Evolutionary conservation across 495 filamentous ascomycete genomes (phyloP), one percentile per base, ranked within the genome.

Genomic region (Penicillium crystallinum): DNA sequence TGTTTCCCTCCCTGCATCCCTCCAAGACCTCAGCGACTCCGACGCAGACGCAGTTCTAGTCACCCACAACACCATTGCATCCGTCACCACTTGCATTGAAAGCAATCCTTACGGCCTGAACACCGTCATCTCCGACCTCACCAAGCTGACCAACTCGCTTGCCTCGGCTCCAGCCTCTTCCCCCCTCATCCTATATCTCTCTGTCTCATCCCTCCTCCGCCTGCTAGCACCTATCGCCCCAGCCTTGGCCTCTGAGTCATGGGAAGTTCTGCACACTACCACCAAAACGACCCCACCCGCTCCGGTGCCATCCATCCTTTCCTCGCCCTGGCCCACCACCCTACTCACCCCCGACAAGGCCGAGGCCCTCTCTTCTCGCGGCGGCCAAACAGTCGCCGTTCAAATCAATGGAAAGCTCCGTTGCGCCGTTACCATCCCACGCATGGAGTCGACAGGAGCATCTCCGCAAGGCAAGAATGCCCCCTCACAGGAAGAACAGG

Each of bases 91-190:
- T 5, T 82, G 85, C n/a, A 80, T 91, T 49, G 73, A 84, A 48
- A 75, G 77, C 30, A 86, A 88, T 1, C 67, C 70, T 5, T 86
- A 88, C 55, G 64, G 83, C 1, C 74, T 96, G 37, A 96, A 95
- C 66, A 93, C 88, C 2, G 79, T 86, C 30, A 79, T 95, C 15
- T 90, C 87, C 2, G 87, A 90, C 57, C 73, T 96, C 30, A 96
- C 86, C 69, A 81, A 78, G 15, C 76, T 96, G 2, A 90, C 88
- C 11, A 92, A 95, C 61, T 54, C 70, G 3, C 72, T 95, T 6
- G 58, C 58, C 46, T 64, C 68, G 7, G 57, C 73, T 2, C 59
- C 68, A 1, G 61, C 64, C 0, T 66, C 60, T 10, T 66, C 64
- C 3, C 64, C 66, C n/a, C 51, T 61, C 22, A 61, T 67, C 31